phyloP scores from a whole-genome alignment of 2,329 filamentous ascomycete species.

The Chaetomium strumarium region DNA sequence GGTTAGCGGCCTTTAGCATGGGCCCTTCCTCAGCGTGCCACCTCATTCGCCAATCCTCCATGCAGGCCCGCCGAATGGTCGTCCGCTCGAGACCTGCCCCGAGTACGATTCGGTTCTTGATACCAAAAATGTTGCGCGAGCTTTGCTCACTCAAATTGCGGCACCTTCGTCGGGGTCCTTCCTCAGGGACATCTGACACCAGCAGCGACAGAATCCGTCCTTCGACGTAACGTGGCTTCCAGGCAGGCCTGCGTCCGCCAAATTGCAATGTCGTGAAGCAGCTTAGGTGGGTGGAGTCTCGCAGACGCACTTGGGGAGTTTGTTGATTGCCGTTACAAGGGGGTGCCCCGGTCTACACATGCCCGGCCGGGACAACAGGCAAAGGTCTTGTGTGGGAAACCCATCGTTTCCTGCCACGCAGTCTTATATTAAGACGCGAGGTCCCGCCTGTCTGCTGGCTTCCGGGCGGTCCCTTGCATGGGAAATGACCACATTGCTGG shows the following conservation, averaged over 20 bases:
- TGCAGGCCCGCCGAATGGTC: no score
- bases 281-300: conserved; percentile 17
- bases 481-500: conserved; percentile 15
- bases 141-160: no score
- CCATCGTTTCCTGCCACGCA: conserved; percentile 8
- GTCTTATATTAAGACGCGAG: conserved; percentile 12
- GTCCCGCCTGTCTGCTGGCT: conserved; percentile 8
- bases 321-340: conserved; percentile 20
- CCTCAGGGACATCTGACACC: no score
- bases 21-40: background rate
- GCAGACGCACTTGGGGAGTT: conserved; percentile 13
- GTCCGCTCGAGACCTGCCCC: background rate
- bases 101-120: background rate
- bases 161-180: background rate
- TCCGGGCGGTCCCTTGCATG: conserved; percentile 15
- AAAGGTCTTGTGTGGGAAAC: conserved; percentile 8
- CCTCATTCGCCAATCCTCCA: no score
- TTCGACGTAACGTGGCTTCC: conserved; percentile 1
- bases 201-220: background rate
- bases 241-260: background rate
- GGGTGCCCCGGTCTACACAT: conserved; percentile 16
- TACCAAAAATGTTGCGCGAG: no score
- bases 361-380: conserved; percentile 6
- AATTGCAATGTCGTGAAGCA: conserved; percentile 16
- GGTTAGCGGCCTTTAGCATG: background rate